Evolutionary conservation across 2,329 filamentous ascomycete species (phyloP).

Genomic region (Bretziella fagacearum): DNA sequence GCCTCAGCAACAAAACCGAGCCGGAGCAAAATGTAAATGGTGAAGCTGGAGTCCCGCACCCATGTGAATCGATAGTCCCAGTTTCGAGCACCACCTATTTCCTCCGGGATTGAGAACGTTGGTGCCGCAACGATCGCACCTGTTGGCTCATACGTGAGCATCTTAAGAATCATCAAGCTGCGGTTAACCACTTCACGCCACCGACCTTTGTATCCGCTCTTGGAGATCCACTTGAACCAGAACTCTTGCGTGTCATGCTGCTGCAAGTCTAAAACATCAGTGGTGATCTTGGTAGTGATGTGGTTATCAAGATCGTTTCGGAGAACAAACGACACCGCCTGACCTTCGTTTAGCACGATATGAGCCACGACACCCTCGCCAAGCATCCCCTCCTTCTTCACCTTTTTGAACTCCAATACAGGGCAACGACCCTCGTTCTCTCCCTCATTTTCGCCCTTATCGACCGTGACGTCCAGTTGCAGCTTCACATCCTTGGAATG

Average conservation of each 20-base stretch:
- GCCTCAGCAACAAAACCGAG: constrained; percentile 62
- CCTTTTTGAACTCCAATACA: constrained; percentile 37
- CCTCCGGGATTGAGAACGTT: constrained; percentile 62
- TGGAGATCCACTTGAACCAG: constrained; percentile 58
- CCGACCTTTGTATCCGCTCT: constrained; percentile 52
- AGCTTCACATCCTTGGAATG: constrained; percentile 40
- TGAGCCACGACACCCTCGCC: constrained; percentile 46
- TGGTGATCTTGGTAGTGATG: constrained; percentile 40
- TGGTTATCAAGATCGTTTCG: constrained; percentile 44
- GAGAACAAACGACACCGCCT: constrained; percentile 52
- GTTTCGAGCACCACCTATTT: constrained; percentile 48
- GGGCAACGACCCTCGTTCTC: constrained; percentile 29
- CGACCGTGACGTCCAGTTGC: constrained; percentile 51
- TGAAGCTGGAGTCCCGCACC: constrained; percentile 64
- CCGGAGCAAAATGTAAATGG: constrained; percentile 59
- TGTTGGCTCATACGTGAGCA: constrained; percentile 63
- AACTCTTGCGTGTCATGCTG: constrained; percentile 54
- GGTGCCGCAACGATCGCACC: constrained; percentile 62
- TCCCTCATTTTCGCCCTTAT: constrained; percentile 34
- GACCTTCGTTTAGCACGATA: constrained; percentile 45
- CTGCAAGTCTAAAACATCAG: constrained; percentile 38
- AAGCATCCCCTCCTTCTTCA: constrained; percentile 32
- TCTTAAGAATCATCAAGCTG: constrained; percentile 57
- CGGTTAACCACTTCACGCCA: constrained; percentile 56
- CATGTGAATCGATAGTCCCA: constrained; percentile 65